Evolutionary conservation across 148 eudicot genomes (phyloP).

Genomic region (Vaccinium myrtillus): DNA sequence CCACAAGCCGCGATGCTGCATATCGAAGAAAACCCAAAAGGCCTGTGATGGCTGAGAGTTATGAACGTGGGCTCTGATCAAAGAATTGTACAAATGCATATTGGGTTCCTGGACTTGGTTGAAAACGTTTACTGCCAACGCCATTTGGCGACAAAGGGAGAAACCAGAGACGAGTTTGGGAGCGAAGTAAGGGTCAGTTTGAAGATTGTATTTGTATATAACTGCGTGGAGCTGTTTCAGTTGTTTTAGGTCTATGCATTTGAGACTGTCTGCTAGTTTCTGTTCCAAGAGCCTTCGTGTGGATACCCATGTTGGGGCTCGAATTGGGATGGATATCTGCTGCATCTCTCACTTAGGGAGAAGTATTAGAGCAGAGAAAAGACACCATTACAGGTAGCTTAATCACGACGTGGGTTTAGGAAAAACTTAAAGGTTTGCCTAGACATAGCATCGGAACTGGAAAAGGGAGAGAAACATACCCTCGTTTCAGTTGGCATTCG

Average conservation of each 20-base stretch:
- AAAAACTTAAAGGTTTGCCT: too few relatives aligned
- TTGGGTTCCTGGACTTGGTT: slow-evolving; percentile 55
- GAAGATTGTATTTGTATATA: slow-evolving; percentile 60
- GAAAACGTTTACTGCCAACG: slow-evolving; percentile 47
- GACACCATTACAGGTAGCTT: neutral
- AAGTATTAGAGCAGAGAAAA: neutral
- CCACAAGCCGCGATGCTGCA: slow-evolving; percentile 42
- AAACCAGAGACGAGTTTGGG: slow-evolving; percentile 69
- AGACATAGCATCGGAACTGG: too few relatives aligned
- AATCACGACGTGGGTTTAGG: neutral
- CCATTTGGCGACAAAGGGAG: slow-evolving; percentile 51
- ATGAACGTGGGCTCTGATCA: slow-evolving; percentile 54
- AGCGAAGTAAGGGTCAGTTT: slow-evolving; percentile 48
- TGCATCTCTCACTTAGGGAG: slow-evolving; percentile 22
- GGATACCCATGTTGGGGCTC: slow-evolving; percentile 72
- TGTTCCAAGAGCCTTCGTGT: slow-evolving; percentile 65
- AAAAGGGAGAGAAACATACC: neutral
- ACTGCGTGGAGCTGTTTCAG: slow-evolving; percentile 74
- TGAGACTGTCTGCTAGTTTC: slow-evolving; percentile 59
- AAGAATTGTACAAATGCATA: slow-evolving; percentile 58
- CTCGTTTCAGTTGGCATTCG: neutral
- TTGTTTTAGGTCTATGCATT: slow-evolving; percentile 51
- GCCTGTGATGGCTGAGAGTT: slow-evolving; percentile 46
- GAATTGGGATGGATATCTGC: slow-evolving; percentile 37
- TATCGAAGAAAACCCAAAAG: slow-evolving; percentile 40